phyloP scores from a whole-genome alignment of 2,329 filamentous ascomycete genomes.

The Berkeleyomyces basicola region DNA sequence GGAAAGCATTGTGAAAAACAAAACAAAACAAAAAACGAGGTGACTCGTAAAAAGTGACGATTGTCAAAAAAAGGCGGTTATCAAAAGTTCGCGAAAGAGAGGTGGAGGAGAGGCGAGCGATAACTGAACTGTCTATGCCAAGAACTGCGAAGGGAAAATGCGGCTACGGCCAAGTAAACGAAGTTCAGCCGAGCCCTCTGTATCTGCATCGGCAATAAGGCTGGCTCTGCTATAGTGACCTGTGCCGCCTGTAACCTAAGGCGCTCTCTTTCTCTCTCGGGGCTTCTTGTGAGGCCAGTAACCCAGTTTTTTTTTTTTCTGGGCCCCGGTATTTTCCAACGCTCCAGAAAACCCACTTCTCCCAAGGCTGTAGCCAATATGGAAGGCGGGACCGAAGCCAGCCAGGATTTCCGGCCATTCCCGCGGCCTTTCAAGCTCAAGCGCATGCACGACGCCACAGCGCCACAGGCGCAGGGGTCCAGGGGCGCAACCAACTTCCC shows the following conservation, averaged over 20 bases:
- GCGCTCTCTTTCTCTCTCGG: too few relatives aligned
- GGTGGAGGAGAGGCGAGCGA: neutral
- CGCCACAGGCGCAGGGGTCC: neutral
- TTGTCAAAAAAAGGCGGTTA: slow-evolving; percentile 1
- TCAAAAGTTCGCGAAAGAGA: slow-evolving; percentile 2
- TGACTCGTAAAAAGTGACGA: slow-evolving; percentile 8
- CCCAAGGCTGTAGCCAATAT: slow-evolving; percentile 1
- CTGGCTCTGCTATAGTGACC: neutral
- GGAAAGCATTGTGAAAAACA: slow-evolving; percentile 36
- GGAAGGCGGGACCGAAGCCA: slow-evolving; percentile 11
- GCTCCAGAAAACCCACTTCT: neutral
- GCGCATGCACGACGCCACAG: slow-evolving; percentile 1
- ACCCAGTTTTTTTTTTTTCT: slow-evolving; percentile 3
- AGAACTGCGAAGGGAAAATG: slow-evolving; percentile 10
- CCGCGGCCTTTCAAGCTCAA: slow-evolving; percentile 8
- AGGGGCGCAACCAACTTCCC: slow-evolving; percentile 7
- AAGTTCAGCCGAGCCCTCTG: slow-evolving; percentile 11
- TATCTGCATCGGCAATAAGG: neutral
- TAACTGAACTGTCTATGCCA: neutral
- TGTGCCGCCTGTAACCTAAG: neutral
- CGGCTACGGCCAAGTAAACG: slow-evolving; percentile 5
- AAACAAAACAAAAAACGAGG: slow-evolving; percentile 5
- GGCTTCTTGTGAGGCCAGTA: neutral
- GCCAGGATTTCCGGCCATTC: slow-evolving; percentile 10
- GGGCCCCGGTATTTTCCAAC: slow-evolving; percentile 9